Evolutionary conservation across 805 yeast species (phyloP).

Genomic region (Candida taoyuanica): DNA sequence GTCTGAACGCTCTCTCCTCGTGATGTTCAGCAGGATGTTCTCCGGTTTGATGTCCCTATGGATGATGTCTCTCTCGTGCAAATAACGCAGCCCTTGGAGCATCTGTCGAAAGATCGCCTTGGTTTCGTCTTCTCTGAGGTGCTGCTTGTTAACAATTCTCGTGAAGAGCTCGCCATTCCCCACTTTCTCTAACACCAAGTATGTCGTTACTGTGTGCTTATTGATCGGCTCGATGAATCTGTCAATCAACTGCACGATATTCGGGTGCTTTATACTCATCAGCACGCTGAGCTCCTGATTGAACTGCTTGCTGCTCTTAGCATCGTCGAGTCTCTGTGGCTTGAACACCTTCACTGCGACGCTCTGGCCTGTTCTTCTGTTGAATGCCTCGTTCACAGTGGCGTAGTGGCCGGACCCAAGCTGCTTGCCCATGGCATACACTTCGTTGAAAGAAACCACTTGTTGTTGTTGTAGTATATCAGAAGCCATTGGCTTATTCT

Average conservation of each 20-base stretch:
- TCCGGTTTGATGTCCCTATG: slow-evolving; percentile 82
- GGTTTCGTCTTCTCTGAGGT: slow-evolving; percentile 57
- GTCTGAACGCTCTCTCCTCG: slow-evolving; percentile 33
- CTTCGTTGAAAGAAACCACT: slow-evolving; percentile 62
- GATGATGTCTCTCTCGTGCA: slow-evolving; percentile 66
- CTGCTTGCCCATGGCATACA: slow-evolving; percentile 45
- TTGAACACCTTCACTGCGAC: slow-evolving; percentile 76
- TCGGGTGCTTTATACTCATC: slow-evolving; percentile 61
- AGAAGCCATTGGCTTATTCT: slow-evolving; percentile 9
- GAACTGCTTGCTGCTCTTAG: slow-evolving; percentile 37
- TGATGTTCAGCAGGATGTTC: slow-evolving; percentile 52
- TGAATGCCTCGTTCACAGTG: slow-evolving; percentile 65
- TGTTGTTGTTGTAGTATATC: neutral
- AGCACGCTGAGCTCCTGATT: slow-evolving; percentile 66
- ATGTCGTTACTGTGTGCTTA: slow-evolving; percentile 40
- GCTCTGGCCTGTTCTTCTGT: slow-evolving; percentile 50
- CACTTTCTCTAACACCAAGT: slow-evolving; percentile 66
- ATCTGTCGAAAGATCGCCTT: slow-evolving; percentile 61
- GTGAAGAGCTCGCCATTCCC: slow-evolving; percentile 75
- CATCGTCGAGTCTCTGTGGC: slow-evolving; percentile 42
- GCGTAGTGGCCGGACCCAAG: slow-evolving; percentile 80
- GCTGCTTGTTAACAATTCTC: slow-evolving; percentile 61
- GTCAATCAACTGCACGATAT: slow-evolving; percentile 61
- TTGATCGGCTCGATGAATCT: slow-evolving; percentile 53
- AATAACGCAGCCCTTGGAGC: slow-evolving; percentile 56